Evolutionary conservation across 495 filamentous ascomycete species (phyloP).

Genomic region (Podospora sp.): DNA sequence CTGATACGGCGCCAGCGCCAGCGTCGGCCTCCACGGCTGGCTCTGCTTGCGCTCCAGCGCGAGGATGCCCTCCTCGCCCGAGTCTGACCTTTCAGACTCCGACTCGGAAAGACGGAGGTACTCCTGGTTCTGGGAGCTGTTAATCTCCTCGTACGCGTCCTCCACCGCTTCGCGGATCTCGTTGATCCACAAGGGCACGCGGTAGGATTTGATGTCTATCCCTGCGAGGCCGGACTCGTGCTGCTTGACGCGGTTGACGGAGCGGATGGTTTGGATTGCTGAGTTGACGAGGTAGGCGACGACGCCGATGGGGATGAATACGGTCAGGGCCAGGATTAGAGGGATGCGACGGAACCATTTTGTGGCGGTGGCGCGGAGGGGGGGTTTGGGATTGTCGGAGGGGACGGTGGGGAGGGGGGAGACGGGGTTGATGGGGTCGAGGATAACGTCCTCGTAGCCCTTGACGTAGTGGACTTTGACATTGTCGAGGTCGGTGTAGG

Average conservation of each 20-base stretch:
- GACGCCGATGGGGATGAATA: slow-evolving; percentile 70
- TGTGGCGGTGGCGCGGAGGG: slow-evolving; percentile 32
- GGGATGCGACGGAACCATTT: slow-evolving; percentile 52
- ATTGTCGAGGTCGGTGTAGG: slow-evolving; percentile 66
- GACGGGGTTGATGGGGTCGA: slow-evolving; percentile 69
- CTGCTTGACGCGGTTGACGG: slow-evolving; percentile 68
- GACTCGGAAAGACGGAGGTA: slow-evolving; percentile 49
- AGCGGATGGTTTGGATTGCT: slow-evolving; percentile 71
- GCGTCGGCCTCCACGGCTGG: slow-evolving; percentile 54
- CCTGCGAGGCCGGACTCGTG: slow-evolving; percentile 74
- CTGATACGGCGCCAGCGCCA: slow-evolving; percentile 78
- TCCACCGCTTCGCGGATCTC: slow-evolving; percentile 73
- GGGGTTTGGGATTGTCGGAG: slow-evolving; percentile 17
- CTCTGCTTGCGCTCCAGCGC: slow-evolving; percentile 44
- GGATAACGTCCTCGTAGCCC: slow-evolving; percentile 74
- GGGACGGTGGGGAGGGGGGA: slow-evolving; percentile 37
- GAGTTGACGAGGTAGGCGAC: slow-evolving; percentile 75
- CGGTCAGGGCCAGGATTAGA: slow-evolving; percentile 59
- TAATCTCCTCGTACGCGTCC: slow-evolving; percentile 70
- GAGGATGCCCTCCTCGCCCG: slow-evolving; percentile 31
- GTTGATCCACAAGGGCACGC: slow-evolving; percentile 73
- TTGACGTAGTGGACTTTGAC: slow-evolving; percentile 70
- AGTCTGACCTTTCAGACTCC: slow-evolving; percentile 24
- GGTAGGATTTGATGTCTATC: slow-evolving; percentile 64
- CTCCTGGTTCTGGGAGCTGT: slow-evolving; percentile 61